Evolutionary conservation across 805 yeast species (phyloP), one percentile per base, ranked within the genome.

Genomic region (Jamesozyma piceae): DNA sequence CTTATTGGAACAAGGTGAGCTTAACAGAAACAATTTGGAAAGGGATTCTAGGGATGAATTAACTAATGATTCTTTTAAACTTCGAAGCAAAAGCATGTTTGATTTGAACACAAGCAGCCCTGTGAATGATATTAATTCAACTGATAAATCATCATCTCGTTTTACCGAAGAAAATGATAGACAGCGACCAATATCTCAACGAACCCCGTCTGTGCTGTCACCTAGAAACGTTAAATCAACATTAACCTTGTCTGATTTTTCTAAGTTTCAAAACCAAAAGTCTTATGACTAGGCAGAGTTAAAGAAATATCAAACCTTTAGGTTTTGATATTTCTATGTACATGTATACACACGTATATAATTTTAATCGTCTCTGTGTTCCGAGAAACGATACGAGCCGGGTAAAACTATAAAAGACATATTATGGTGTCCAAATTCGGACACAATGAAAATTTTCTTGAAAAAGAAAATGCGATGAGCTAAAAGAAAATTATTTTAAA

Each of bases 61-160:
- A 10, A 5, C 6, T 28, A 19, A 17, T 6, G 21, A 37, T 15
- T 5, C 10, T 39, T 15, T 20, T 20, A 42, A 50, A 32, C 46
- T 53, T 24, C 46, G 60, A 39, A 58, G 64, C 42, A 57, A 56
- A 45, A 61, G 64, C 42, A 53, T 55, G 57, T 47, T 52, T 33
- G 54, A 58, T 32, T 37, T 59, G 17, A 43, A 31, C 15, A 35
- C 35, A 19, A 5, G 6, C 30, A 14, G 28, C 19, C 19, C 30
- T 26, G 29, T 21, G 5, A 13, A 20, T 32, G 20, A 43, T 4
- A 2, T 10, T 2, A 9, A 4, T 32, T 9, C 9, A 2, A 17
- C 5, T 13, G 6, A 31, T 13, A 31, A 4, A 13, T 10, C 5
- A 10, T 6, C 6, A 13, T 31, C 30, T 3, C 28, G 9, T 2